Conservation (phyloP, 1,284 basidiomycete species). For the Apiotrichum domesticum region DNA sequence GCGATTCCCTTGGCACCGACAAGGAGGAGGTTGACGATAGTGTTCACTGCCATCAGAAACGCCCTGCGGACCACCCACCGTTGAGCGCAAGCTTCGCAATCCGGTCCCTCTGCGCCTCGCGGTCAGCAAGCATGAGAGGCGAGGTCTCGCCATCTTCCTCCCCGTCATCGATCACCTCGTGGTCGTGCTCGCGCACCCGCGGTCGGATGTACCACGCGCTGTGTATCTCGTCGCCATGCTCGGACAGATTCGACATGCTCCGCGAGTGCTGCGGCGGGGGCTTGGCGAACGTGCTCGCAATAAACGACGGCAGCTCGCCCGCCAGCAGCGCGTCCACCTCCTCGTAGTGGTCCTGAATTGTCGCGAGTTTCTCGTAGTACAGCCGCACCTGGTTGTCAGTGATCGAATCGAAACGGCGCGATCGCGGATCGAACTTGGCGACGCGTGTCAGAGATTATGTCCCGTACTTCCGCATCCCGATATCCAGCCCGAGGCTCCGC, state of each 20-base stretch:
- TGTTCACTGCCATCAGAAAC: constrained; percentile 38
- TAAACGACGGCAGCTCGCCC: constrained; percentile 39
- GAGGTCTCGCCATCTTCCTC: constrained; percentile 19
- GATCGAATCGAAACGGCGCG: too few relatives aligned
- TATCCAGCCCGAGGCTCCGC: not conserved
- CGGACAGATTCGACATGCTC: not conserved
- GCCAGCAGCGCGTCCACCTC: constrained; percentile 45
- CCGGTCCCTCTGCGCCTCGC: constrained; percentile 35
- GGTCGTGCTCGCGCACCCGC: not conserved
- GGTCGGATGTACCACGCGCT: constrained; percentile 21
- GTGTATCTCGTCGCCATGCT: not conserved
- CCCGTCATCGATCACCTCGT: not conserved
- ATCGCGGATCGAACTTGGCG: not conserved
- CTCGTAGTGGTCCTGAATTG: constrained; percentile 34
- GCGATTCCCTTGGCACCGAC: constrained; percentile 52
- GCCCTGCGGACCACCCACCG: constrained; percentile 18
- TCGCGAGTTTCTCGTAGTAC: constrained; percentile 39
- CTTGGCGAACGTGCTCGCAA: constrained; percentile 35
- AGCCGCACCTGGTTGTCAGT: constrained; percentile 28
- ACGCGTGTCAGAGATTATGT: not conserved
- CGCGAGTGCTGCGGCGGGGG: not conserved
- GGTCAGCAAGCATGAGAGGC: constrained; percentile 23
- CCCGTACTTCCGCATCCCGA: too few relatives aligned
- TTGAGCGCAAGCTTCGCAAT: constrained; percentile 38
- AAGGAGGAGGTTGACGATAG: constrained; percentile 50